phyloP scores from a whole-genome alignment of 2,329 filamentous ascomycete genomes.

The Hypoxylon sp. region DNA sequence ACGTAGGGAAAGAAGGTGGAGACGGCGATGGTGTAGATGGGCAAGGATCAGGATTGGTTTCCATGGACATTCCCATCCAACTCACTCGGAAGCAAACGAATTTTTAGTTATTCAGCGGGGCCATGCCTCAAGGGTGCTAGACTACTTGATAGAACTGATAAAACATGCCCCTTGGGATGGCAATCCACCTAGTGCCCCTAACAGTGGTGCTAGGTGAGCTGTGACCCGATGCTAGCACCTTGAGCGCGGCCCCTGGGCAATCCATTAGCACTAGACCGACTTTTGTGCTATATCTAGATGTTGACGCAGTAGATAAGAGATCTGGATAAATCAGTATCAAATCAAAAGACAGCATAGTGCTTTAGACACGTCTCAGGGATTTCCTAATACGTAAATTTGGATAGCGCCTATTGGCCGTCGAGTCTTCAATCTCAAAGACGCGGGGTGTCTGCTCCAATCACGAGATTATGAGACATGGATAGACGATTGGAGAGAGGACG shows the following conservation, averaged over 20 bases:
- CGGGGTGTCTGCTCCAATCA: background rate
- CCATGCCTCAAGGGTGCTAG: background rate
- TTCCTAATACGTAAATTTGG: background rate
- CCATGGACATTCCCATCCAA: background rate
- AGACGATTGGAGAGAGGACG: background rate
- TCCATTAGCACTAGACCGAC: background rate
- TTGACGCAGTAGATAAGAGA: background rate
- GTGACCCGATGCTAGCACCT: background rate
- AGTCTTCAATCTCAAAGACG: slow-evolving; percentile 3
- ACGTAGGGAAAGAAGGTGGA: background rate
- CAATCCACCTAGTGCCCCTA: background rate
- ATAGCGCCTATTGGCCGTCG: background rate
- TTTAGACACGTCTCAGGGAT: background rate
- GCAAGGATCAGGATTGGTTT: background rate
- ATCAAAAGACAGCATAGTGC: background rate
- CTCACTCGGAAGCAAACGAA: background rate
- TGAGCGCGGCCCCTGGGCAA: background rate
- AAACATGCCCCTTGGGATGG: background rate
- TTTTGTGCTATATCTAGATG: background rate
- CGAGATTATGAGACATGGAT: background rate
- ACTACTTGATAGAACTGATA: background rate
- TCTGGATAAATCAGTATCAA: background rate
- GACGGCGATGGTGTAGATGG: background rate
- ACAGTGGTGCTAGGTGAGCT: background rate
- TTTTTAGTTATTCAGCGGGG: background rate